A percentile compares a stretch with the other conserved stretches of the same genome.
Conservation (phyloP, 805 yeast genomes). For the Wickerhamomyces hampshirensis region DNA sequence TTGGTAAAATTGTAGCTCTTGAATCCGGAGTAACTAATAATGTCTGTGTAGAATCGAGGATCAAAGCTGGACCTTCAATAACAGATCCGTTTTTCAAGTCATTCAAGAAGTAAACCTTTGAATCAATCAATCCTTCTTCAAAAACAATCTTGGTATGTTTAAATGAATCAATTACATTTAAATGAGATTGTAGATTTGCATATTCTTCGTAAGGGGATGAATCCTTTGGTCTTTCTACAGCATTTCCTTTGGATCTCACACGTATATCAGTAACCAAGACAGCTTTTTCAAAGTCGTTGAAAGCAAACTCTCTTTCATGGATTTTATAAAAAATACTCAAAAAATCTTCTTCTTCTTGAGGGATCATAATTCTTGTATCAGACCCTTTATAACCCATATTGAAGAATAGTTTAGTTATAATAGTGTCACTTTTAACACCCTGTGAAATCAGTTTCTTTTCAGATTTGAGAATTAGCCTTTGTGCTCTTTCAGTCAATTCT, state of each 20-base stretch:
- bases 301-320: slow-evolving; percentile 34
- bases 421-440: slow-evolving; percentile 24
- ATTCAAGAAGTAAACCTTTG: slow-evolving; percentile 28
- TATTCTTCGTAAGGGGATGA: slow-evolving; percentile 24
- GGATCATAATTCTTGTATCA: slow-evolving; percentile 38
- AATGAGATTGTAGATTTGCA: slow-evolving; percentile 14
- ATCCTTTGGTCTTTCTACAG: slow-evolving; percentile 12
- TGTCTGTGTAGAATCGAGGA: slow-evolving; percentile 36
- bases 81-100: slow-evolving; percentile 27
- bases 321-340: slow-evolving; percentile 23
- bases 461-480: slow-evolving; percentile 8
- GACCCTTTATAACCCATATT: slow-evolving; percentile 44
- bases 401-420: slow-evolving; percentile 26
- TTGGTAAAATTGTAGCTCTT: slow-evolving; percentile 30
- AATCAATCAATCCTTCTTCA: slow-evolving; percentile 27
- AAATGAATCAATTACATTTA: too few relatives aligned
- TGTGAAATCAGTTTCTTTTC: slow-evolving; percentile 15
- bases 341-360: slow-evolving; percentile 23
- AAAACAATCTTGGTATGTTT: slow-evolving; percentile 34
- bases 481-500: slow-evolving; percentile 9
- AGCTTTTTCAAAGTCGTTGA: slow-evolving; percentile 29
- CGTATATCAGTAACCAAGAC: slow-evolving; percentile 32
- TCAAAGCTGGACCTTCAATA: slow-evolving; percentile 35
- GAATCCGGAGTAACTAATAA: slow-evolving; percentile 34
- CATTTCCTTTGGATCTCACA: slow-evolving; percentile 29